These are phyloP conservation scores for Tulasnella sp. DNA, from an alignment of 768 basidiomycete species.

Conservation along the genomic window DNA sequence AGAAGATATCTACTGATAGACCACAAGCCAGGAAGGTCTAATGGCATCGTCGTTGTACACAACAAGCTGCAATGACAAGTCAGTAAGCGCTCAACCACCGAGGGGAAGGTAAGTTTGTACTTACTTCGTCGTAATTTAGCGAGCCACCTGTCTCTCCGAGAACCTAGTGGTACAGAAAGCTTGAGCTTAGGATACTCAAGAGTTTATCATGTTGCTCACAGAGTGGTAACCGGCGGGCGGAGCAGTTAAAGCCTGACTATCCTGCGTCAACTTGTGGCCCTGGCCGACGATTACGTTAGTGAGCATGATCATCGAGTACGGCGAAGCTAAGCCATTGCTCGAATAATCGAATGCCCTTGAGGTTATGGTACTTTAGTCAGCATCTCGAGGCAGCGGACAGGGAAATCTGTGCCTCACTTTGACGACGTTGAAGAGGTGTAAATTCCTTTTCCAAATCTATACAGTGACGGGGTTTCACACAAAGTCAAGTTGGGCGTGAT, in stretches of 20 bases:
- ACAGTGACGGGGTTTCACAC: neutral
- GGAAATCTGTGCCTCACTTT: neutral
- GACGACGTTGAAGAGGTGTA: conserved; percentile 5
- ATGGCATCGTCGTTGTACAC: conserved; percentile 16
- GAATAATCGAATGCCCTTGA: conserved; percentile 7
- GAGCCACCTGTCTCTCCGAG: neutral
- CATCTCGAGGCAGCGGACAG: neutral
- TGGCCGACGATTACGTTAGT: conserved; percentile 2
- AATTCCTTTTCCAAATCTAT: conserved; percentile 5
- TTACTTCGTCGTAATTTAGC: conserved; percentile 10
- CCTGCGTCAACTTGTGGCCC: neutral
- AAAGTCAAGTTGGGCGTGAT: neutral
- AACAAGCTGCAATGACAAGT: neutral
- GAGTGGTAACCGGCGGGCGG: conserved; percentile 10
- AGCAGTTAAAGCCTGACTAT: neutral
- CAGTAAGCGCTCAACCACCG: neutral
- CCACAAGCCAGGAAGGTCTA: conserved; percentile 11
- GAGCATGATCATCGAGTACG: conserved; percentile 1
- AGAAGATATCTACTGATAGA: conserved; percentile 7
- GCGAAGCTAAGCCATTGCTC: neutral
- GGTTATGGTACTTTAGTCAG: neutral
- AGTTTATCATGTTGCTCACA: neutral
- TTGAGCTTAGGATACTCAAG: neutral
- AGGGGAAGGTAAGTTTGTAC: neutral
- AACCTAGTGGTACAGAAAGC: conserved; percentile 1